Evolutionary conservation across 805 yeast genomes (phyloP), one percentile per base, ranked within the genome.

Genomic region (Wickerhamiella parazyma): DNA sequence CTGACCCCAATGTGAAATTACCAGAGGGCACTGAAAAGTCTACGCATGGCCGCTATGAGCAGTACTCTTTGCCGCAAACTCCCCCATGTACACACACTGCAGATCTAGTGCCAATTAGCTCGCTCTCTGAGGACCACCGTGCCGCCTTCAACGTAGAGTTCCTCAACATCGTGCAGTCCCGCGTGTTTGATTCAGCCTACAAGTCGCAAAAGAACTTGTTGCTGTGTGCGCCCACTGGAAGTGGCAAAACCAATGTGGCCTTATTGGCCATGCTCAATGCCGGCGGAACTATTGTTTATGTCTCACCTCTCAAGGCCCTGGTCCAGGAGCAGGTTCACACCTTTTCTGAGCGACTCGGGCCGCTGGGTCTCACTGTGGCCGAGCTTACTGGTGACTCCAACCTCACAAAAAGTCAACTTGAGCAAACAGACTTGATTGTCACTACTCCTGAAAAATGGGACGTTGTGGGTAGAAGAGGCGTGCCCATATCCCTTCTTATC

Each of bases 391-490:
- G 97, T 55, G 98, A 89, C 54, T 73, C 85, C 8, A 75, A 77
- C 41, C 62, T 89, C 46, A 76, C 86, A 1, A 78, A 74, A 52
- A 76, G 73, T 48, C 93, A 89, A 58, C 77, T 89, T 24, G 61
- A 71, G 1, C 77, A 77, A 36, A 80, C 95, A 0, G 95, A 89
- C 53, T 62, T 89, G 4, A 64, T 89, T 39, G 93, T 89, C 1
- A 83, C 95, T 0, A 89, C 98, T 0, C 97, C 97, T 0, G 98
- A 91, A 57, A 89, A 87, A 56, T 89, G 97, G 97, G 97, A 91
- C 63, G 83, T 91, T 17, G 78, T 87, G 12, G 87, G 95, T 0
- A 71, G 98, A 63, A 89, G 89, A 55, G 69, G 71, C 35, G 68
- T 75, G 17, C 89, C 82, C 47, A 66, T 74, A 2, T 72, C 80